These are phyloP conservation scores for Dujonia santamariae DNA, from an alignment of 1,139 yeast genomes.

Conservation along the genomic window DNA sequence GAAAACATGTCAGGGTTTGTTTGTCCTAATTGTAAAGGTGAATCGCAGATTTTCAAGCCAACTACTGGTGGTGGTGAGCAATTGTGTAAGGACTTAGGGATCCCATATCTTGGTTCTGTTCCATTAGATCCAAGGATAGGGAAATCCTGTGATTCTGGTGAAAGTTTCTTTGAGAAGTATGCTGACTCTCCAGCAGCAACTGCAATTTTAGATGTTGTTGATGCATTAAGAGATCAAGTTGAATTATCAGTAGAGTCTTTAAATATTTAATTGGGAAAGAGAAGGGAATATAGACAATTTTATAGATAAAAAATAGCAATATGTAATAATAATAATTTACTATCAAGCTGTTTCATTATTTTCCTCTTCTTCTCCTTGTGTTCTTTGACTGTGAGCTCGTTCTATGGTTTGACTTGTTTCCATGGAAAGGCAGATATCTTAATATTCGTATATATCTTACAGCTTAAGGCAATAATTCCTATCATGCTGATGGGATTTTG, in stretches of 20 bases:
- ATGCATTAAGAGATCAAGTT: conserved; percentile 48
- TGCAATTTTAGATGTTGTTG: conserved; percentile 84
- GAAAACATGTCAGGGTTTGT: conserved; percentile 99
- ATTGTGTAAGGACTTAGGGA: conserved; percentile 71
- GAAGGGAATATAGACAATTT: background rate
- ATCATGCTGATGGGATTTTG: no score
- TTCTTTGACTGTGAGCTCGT: no score
- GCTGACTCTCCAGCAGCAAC: conserved; percentile 94
- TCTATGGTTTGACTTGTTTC: no score
- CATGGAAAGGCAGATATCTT: no score
- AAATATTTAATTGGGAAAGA: conserved; percentile 11
- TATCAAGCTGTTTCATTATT: no score
- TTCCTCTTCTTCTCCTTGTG: no score
- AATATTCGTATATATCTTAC: no score
- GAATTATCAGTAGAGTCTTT: conserved; percentile 24
- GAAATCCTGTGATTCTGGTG: conserved; percentile 83
- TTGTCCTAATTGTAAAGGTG: conserved; percentile 90
- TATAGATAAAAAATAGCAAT: conserved; percentile 1
- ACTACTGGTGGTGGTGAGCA: conserved; percentile 96
- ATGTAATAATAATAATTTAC: no score
- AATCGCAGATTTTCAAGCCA: conserved; percentile 86
- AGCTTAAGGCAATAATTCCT: no score
- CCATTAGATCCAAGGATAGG: conserved; percentile 97
- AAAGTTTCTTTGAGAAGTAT: conserved; percentile 73
- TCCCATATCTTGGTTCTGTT: conserved; percentile 84